phyloP scores from a whole-genome alignment of 768 basidiomycete genomes.

The Lactarius pseudohatsudake region DNA sequence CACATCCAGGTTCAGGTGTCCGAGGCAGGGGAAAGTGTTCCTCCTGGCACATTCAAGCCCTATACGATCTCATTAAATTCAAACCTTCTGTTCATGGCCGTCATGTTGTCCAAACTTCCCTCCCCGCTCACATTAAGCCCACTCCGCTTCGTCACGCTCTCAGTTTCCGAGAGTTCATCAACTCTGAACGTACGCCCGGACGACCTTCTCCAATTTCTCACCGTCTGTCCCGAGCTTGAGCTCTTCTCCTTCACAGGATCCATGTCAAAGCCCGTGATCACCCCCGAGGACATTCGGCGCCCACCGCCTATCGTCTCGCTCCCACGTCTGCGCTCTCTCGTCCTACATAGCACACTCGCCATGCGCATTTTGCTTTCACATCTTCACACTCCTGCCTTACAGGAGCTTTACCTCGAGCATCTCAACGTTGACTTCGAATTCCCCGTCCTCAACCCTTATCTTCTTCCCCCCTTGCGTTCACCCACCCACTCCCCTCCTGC shows the following conservation, averaged over 20 bases:
- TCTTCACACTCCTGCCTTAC: conserved; percentile 59
- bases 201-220: conserved; percentile 59
- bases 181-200: conserved; percentile 45
- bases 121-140: conserved; percentile 43
- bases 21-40: conserved; percentile 1
- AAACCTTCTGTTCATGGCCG: conserved; percentile 41
- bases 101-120: conserved; percentile 54
- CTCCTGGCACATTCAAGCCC: conserved; percentile 20
- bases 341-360: conserved; percentile 58
- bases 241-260: conserved; percentile 57
- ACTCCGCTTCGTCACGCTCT: conserved; percentile 56
- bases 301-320: conserved; percentile 48
- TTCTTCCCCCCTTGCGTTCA: conserved; percentile 33
- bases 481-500: neutral
- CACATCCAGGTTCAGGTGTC: conserved; percentile 7
- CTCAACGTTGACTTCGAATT: conserved; percentile 60
- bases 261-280: conserved; percentile 45
- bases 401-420: conserved; percentile 60
- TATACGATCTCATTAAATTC: conserved; percentile 28
- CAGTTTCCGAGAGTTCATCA: conserved; percentile 51
- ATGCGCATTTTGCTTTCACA: conserved; percentile 64
- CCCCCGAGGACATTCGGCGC: conserved; percentile 20
- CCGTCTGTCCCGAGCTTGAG: conserved; percentile 60
- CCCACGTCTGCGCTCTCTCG: conserved; percentile 57
- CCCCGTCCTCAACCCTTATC: conserved; percentile 28